Base-by-base conservation (phyloP, 768 basidiomycete genomes). In the Exidia glandulosa region DNA sequence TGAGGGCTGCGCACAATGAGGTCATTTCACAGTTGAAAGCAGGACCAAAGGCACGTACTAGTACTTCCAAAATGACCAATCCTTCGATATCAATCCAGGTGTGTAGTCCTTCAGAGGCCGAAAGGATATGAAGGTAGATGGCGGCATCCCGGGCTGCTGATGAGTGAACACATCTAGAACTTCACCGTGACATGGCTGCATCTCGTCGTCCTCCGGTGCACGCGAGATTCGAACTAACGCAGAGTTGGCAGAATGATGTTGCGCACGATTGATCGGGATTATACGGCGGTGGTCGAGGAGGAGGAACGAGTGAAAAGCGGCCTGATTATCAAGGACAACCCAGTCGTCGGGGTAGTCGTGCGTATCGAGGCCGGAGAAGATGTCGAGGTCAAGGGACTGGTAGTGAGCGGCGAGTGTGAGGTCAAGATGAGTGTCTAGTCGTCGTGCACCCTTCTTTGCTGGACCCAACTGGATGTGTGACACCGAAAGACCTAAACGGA, bases 281-380 rank as follows among this genome's bases (percentile, higher is more conserved):
- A 67, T 62, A 1, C 68, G 54, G 5, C 63, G 58, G 2, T 65
- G 65, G 57, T 69, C 61, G 1, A 67, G 54, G 5, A 67, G 7
- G 10, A 57, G 62, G 52, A 60, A 67, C 2, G 50, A 5, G 32
- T 60, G 59, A 25, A 30, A 3, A 14, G 12, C 2, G 13, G 52
- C 33, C 6, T n/a, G 19, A 31, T 31, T 12, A 23, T 45, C 25
- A 10, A 47, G 59, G 32, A 41, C 37, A 59, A 32, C 59, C 52
- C 25, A 62, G 59, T 45, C 23, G 23, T 29, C 34, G 34, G 7
- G 7, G 16, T 36, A 36, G 7, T 36, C 34, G 7, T 16, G 34
- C 7, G 34, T 16, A 16, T 36, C 34, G 34, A 7, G 34, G 34
- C 7, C 16, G 34, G 7, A 7, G 34, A 7, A 36, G 34, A 36